These are phyloP conservation scores for Chlorella sp. DNA, from an alignment of 139 green algal genomes.

Conservation along the genomic window DNA sequence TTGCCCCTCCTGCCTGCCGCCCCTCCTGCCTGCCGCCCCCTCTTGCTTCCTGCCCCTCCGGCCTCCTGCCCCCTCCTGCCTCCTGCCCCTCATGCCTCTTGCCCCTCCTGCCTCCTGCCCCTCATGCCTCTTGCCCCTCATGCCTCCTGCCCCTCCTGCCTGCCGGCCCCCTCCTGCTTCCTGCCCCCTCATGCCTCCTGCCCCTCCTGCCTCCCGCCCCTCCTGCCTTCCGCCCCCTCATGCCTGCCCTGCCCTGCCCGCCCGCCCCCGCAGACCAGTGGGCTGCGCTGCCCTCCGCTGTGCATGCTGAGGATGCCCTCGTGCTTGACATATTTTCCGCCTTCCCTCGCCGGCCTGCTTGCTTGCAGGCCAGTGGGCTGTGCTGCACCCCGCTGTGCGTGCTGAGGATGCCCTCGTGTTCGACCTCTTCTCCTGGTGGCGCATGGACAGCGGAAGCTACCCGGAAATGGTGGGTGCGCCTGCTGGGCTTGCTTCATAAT, in stretches of 20 bases:
- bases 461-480: slow-evolving; percentile 22
- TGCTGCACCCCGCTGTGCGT: neutral
- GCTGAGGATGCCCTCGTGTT: slow-evolving; percentile 54
- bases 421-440: slow-evolving; percentile 65
- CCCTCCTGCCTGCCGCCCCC: too few species aligned
- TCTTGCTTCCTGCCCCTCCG: too few species aligned
- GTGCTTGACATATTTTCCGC: slow-evolving; percentile 55
- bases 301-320: slow-evolving; percentile 17
- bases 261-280: slow-evolving; percentile 7
- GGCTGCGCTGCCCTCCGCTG: neutral
- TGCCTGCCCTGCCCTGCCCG: neutral
- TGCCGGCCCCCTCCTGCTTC: too few species aligned
- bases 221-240: too few species aligned
- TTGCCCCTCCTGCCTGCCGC: too few species aligned
- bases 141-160: too few species aligned
- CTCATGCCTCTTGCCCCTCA: too few species aligned
- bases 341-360: neutral
- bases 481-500: neutral
- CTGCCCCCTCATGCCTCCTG: too few species aligned
- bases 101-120: too few species aligned
- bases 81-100: too few species aligned
- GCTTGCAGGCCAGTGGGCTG: slow-evolving; percentile 21
- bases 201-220: too few species aligned
- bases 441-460: slow-evolving; percentile 65
- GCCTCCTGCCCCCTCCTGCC: too few species aligned